phyloP scores from a whole-genome alignment of 306 rosid species.

The Lotus japonicus region DNA sequence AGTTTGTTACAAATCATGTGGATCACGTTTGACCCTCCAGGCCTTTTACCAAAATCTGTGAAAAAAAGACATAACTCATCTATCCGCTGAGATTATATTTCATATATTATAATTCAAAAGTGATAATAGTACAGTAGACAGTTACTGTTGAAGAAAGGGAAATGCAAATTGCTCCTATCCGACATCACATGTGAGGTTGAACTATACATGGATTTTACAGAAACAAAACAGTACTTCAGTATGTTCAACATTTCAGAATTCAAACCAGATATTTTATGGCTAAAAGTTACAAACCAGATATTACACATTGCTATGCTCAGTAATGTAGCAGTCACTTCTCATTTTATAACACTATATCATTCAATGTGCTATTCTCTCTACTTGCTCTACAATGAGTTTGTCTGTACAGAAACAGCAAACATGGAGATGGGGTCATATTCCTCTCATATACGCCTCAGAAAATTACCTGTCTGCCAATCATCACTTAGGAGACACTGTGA shows the following conservation, averaged over 20 bases:
- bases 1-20: background rate
- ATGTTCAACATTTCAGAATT: slow-evolving; percentile 1
- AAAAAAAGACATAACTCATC: background rate
- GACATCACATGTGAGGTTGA: slow-evolving; percentile 1
- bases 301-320: background rate
- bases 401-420: slow-evolving; percentile 14
- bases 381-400: background rate
- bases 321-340: background rate
- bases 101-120: background rate
- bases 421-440: background rate
- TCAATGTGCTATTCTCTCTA: background rate
- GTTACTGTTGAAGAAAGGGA: background rate
- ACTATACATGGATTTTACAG: background rate
- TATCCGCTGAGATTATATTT: background rate
- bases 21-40: slow-evolving; percentile 1
- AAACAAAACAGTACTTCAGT: background rate
- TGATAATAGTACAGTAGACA: background rate
- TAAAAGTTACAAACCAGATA: background rate
- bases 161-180: background rate
- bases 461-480: background rate
- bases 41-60: background rate
- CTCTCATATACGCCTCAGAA: background rate
- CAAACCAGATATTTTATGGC: background rate
- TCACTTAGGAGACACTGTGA: background rate
- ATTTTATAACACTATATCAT: background rate